Base-by-base conservation (phyloP, 2,329 filamentous ascomycete genomes). In the Pseudocercospora macadamiae region DNA sequence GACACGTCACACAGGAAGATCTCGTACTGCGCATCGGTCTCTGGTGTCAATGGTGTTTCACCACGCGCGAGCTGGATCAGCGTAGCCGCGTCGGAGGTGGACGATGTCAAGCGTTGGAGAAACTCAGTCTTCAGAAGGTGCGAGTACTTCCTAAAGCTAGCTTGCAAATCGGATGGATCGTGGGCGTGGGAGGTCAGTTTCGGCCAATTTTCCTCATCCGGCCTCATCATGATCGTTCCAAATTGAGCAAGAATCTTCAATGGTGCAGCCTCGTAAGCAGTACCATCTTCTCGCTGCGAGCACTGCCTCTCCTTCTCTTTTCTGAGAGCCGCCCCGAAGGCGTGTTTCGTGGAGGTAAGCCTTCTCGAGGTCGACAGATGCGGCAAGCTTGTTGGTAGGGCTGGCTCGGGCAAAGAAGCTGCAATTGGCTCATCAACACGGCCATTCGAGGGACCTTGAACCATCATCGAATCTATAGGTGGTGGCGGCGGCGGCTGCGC, bases 161-260 rank as follows among this genome's bases (percentile, higher is more conserved):
- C 30, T 34, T 66, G 64, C 8, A 62, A 25, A 2, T 37, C 47
- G 10, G 44, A 34, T 1, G 62, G 57, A 48, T 52, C 42, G 21
- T 30, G 26, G 36, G 48, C 48, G 19, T 34, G 44, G 23, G 51
- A 28, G 7, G 30, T 48, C 16, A 60, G 23, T 2, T 54, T 53
- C 39, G 56, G 34, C 45, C 23, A 49, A 34, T 34, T 36, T 14
- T 49, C 49, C 18, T 59, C 55, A 26, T 51, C 39, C 9, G 48
- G 45, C 1, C 55, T 52, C 21, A 62, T 45, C n/a, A 64, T 44
- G 8, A 65, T 36, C 9, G 56, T 47, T 14, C 64, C 64, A 10
- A 64, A 18, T 10, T 58, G 57, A 32, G 53, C 58, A 14, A 61
- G 32, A 25, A 64, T 47, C 49, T 60, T 66, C n/a, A 58, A 14